phyloP scores from a whole-genome alignment of 441 rosid species.

The Erodium moschatum region DNA sequence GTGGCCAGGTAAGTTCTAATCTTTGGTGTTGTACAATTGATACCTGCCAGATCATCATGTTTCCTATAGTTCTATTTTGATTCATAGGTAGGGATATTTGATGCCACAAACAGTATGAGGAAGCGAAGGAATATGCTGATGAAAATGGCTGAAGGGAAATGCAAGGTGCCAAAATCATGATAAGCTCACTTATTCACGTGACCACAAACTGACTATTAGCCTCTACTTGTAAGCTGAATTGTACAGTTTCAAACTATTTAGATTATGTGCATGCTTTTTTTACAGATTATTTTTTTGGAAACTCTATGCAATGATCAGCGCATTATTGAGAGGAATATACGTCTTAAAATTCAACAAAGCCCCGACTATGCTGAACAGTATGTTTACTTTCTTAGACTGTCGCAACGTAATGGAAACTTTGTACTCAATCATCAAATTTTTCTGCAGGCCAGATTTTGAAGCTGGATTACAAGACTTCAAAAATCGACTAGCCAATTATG shows the following conservation, averaged over 20 bases:
- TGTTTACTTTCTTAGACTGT: slow-evolving; percentile 26
- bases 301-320: slow-evolving; percentile 84
- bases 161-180: slow-evolving; percentile 56
- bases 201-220: not conserved
- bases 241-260: slow-evolving; percentile 14
- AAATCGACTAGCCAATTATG: slow-evolving; percentile 76
- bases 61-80: slow-evolving; percentile 20
- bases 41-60: slow-evolving; percentile 23
- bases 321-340: slow-evolving; percentile 95
- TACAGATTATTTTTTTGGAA: slow-evolving; percentile 93
- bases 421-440: slow-evolving; percentile 26
- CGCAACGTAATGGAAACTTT: slow-evolving; percentile 15
- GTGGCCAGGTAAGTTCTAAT: slow-evolving; percentile 78
- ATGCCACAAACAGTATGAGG: slow-evolving; percentile 89
- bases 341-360: slow-evolving; percentile 97
- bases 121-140: slow-evolving; percentile 88
- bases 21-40: slow-evolving; percentile 11
- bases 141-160: slow-evolving; percentile 99
- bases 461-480: slow-evolving; percentile 85
- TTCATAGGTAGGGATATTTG: slow-evolving; percentile 89
- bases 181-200: not conserved
- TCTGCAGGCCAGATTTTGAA: slow-evolving; percentile 82
- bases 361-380: slow-evolving; percentile 99
- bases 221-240: not conserved
- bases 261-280: slow-evolving; percentile 14